Percentiles rank a stretch among this genome's conserved stretches.
Conservation (phyloP, 2,329 filamentous ascomycete genomes). For the Hypoxylon sp. region DNA sequence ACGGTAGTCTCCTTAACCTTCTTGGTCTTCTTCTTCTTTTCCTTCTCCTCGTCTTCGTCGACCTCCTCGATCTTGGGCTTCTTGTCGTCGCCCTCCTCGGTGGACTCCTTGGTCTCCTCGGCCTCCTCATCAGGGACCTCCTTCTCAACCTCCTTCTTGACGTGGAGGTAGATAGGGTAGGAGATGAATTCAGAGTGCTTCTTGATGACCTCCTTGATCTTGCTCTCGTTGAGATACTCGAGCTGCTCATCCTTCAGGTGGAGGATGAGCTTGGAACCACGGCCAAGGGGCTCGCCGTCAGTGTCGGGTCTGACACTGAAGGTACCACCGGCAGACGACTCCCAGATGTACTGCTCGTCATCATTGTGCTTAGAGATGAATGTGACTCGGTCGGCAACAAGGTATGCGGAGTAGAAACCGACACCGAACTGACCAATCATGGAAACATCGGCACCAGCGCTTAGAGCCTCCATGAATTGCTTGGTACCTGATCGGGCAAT, state of each 20-base stretch:
- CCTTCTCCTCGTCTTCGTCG: slow-evolving; percentile 84
- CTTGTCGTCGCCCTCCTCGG: slow-evolving; percentile 87
- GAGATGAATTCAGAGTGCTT: slow-evolving; percentile 99
- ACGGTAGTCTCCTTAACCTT: slow-evolving; percentile 99
- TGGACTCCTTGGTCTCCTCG: slow-evolving; percentile 75
- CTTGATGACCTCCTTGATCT: slow-evolving; percentile 99
- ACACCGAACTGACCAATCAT: slow-evolving; percentile 99
- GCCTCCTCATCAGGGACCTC: slow-evolving; percentile 98
- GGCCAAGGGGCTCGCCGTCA: slow-evolving; percentile 90
- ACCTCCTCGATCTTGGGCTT: slow-evolving; percentile 97
- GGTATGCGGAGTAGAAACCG: slow-evolving; percentile 99
- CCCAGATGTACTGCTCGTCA: slow-evolving; percentile 99
- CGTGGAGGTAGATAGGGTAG: slow-evolving; percentile 99
- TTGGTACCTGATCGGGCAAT: slow-evolving; percentile 99
- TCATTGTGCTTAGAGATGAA: slow-evolving; percentile 99
- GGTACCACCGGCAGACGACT: slow-evolving; percentile 96
- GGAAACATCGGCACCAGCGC: slow-evolving; percentile 98
- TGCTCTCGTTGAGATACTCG: slow-evolving; percentile 98
- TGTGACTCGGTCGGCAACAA: slow-evolving; percentile 95
- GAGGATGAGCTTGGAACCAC: slow-evolving; percentile 97
- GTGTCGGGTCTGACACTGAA: slow-evolving; percentile 94
- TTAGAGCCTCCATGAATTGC: slow-evolving; percentile 99
- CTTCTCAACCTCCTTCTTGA: slow-evolving; percentile 98
- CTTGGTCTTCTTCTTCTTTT: slow-evolving; percentile 99
- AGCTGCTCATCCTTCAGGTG: slow-evolving; percentile 99